Percentiles rank a stretch among this genome's conserved stretches.
Conservation (phyloP, 306 rosid genomes). For the Hippophae tibetana region DNA sequence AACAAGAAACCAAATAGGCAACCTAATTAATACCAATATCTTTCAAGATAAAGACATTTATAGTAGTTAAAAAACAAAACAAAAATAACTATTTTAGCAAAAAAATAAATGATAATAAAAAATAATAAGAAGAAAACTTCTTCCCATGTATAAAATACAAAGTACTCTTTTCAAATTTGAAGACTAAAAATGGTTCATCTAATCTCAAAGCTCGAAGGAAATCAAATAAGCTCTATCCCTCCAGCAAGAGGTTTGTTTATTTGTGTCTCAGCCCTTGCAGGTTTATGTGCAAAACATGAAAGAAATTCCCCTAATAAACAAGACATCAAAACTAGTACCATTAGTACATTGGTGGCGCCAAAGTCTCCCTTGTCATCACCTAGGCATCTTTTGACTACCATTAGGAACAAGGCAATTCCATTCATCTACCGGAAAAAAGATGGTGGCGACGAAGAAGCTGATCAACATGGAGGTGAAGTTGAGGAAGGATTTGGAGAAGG, state of each 20-base stretch:
- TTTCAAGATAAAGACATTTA: background rate
- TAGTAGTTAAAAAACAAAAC: background rate
- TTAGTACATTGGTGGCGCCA: background rate
- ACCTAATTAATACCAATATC: background rate
- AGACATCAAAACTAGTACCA: background rate
- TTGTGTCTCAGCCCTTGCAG: slow-evolving; percentile 16
- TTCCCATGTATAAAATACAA: no score
- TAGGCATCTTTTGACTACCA: slow-evolving; percentile 12
- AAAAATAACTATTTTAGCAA: background rate
- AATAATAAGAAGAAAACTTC: no score
- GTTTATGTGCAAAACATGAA: slow-evolving; percentile 13
- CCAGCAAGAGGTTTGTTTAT: background rate
- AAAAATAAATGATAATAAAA: no score
- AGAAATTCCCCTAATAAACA: background rate
- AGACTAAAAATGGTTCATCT: no score
- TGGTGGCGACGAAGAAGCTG: background rate
- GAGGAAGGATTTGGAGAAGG: slow-evolving; percentile 13
- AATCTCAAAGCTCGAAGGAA: no score
- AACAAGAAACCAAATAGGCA: background rate
- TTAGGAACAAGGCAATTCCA: slow-evolving; percentile 16
- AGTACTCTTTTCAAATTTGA: no score
- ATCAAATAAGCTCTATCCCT: no score
- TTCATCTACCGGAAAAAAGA: slow-evolving; percentile 1
- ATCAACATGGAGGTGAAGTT: background rate
- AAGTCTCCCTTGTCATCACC: slow-evolving; percentile 3